Evolutionary conservation across 495 filamentous ascomycete genomes (phyloP).

Genomic region (Talaromyces thailandensis): DNA sequence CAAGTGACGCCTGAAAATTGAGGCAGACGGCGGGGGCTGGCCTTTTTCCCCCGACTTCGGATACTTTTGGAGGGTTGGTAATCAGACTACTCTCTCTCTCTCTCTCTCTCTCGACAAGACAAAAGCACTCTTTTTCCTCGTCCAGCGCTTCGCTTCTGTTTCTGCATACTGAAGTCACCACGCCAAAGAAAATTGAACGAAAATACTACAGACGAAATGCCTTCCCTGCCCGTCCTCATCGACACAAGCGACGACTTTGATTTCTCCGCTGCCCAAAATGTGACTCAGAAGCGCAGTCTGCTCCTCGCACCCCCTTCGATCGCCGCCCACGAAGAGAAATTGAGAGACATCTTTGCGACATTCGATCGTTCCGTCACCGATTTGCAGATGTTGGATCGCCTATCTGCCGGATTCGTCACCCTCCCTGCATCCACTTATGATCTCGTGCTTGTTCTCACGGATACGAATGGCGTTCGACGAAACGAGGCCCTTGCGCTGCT

Average conservation of each 20-base stretch:
- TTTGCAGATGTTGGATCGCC: constrained; percentile 95
- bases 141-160: neutral
- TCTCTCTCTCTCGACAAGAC: neutral
- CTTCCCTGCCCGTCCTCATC: constrained; percentile 31
- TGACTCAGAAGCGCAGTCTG: constrained; percentile 42
- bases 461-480: constrained; percentile 52
- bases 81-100: too few relatives aligned
- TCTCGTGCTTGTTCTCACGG: constrained; percentile 72
- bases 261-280: constrained; percentile 18
- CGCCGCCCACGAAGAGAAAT: constrained; percentile 53
- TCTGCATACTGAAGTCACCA: neutral
- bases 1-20: neutral
- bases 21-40: neutral
- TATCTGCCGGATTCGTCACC: constrained; percentile 70
- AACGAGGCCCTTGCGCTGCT: constrained; percentile 54
- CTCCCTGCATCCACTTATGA: constrained; percentile 76
- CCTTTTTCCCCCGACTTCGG: neutral
- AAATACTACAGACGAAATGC: constrained; percentile 8
- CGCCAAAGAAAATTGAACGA: neutral
- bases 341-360: constrained; percentile 47
- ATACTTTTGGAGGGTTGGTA: neutral
- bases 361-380: constrained; percentile 70
- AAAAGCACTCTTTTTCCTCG: neutral
- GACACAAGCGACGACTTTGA: constrained; percentile 34
- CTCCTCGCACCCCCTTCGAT: constrained; percentile 69